phyloP scores from a whole-genome alignment of 1,284 basidiomycete genomes.

The Nidula niveotomentosa region DNA sequence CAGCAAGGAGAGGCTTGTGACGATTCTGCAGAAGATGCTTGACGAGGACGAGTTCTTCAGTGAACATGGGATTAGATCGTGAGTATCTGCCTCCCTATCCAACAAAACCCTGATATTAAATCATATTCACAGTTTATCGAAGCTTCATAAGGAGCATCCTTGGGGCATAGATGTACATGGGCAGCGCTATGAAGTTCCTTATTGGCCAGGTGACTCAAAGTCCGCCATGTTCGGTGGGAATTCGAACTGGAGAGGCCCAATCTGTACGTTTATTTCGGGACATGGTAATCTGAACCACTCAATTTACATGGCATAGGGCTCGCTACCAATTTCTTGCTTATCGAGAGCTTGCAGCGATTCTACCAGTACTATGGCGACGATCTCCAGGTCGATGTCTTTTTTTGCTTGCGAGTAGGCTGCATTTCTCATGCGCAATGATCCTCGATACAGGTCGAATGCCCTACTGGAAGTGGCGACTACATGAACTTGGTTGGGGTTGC shows the following conservation, averaged over 20 bases:
- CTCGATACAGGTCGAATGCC: constrained; percentile 77
- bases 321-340: constrained; percentile 92
- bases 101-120: neutral
- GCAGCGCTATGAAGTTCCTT: constrained; percentile 88
- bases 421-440: neutral
- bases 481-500: constrained; percentile 94
- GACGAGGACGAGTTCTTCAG: constrained; percentile 96
- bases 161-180: constrained; percentile 96
- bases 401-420: neutral
- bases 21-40: constrained; percentile 94
- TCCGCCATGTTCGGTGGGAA: constrained; percentile 99
- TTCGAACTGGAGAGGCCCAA: constrained; percentile 93
- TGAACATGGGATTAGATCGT: constrained; percentile 95
- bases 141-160: constrained; percentile 88
- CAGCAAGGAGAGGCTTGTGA: constrained; percentile 86
- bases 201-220: constrained; percentile 97
- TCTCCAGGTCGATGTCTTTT: constrained; percentile 48
- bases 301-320: constrained; percentile 57
- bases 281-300: neutral
- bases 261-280: constrained; percentile 45
- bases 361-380: constrained; percentile 95
- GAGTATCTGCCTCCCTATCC: constrained; percentile 29
- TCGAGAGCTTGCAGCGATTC: constrained; percentile 94
- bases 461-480: constrained; percentile 92
- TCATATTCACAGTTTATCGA: constrained; percentile 63